phyloP scores from a whole-genome alignment of 2,329 filamentous ascomycete genomes.

The Fonsecaea pedrosoi region DNA sequence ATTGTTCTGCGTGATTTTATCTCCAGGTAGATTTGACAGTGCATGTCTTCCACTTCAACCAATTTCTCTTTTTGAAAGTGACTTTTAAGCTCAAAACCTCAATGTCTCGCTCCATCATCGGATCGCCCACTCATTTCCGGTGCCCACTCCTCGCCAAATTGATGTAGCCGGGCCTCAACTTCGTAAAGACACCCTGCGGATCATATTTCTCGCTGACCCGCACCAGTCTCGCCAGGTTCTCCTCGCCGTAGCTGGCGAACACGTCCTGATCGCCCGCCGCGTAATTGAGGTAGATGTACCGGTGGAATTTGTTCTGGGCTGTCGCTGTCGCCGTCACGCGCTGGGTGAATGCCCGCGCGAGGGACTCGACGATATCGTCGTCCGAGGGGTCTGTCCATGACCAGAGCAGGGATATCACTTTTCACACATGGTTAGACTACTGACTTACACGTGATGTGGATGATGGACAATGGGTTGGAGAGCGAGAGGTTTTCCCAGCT shows the following conservation, averaged over 20 bases:
- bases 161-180: background rate
- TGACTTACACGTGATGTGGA: too few species aligned
- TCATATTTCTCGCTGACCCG: background rate
- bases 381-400: background rate
- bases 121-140: background rate
- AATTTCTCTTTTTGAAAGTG: too few species aligned
- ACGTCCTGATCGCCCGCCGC: background rate
- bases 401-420: constrained; percentile 2
- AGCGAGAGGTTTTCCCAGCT: too few species aligned
- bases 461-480: too few species aligned
- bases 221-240: background rate
- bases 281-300: background rate
- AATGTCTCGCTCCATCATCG: background rate
- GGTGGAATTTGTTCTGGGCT: background rate
- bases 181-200: background rate
- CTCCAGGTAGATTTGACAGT: too few species aligned
- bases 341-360: background rate
- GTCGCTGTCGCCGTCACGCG: background rate
- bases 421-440: background rate
- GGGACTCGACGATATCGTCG: background rate
- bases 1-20: too few species aligned
- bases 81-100: background rate
- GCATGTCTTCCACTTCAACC: too few species aligned
- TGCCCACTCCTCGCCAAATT: background rate
- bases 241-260: background rate